Base-by-base conservation (phyloP, 106 monocot species). In the Triglochin maritima region DNA sequence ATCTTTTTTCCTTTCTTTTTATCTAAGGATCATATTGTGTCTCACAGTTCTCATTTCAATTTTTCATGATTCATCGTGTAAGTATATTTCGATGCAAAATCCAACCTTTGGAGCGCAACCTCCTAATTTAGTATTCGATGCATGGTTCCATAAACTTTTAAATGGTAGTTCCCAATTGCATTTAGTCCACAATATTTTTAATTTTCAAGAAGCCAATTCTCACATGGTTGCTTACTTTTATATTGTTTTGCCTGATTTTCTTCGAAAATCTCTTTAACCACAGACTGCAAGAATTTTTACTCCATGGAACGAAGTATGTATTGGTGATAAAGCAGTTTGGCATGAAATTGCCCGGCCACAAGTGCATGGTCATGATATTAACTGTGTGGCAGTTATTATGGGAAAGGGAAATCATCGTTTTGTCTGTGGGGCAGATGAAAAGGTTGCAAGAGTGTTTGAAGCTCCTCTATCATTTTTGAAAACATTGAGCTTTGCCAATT, bases 291-390 rank as follows among this genome's bases (percentile, higher is more conserved):
- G 98, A 29, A 73, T 84, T 66, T 98, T 92, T 81, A 74, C 91
- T 56, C 84, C 92, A 54, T 98, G 98, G 91, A 63, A 46, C 44
- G 10, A 11, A 29, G 17, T 47, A 43, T 2, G 45, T 17, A 10
- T 47, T 50, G 80, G 51, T 71, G 76, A 71, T 72, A 64, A 71
- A 62, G 53, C 56, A 52, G 59, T 49, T 54, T 92, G 98, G 98
- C 84, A 89, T 88, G 98, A 98, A 82, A 92, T 92, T 50, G 88
- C 98, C 71, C 88, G 98, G 55, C 92, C 98, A 44, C 98, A 98
- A 78, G 88, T 98, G 64, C 98, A 98, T 78, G 98, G 98, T 7
- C 98, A 98, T 75, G 98, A 98, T 79, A 88, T 98, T 69, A 98
- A 92, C 55, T 98, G 92, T 77, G 78, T 92, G 8, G 62, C 82